These are phyloP conservation scores for Cercospora sp. DNA, from an alignment of 2,329 filamentous ascomycete species.

Conservation along the genomic window DNA sequence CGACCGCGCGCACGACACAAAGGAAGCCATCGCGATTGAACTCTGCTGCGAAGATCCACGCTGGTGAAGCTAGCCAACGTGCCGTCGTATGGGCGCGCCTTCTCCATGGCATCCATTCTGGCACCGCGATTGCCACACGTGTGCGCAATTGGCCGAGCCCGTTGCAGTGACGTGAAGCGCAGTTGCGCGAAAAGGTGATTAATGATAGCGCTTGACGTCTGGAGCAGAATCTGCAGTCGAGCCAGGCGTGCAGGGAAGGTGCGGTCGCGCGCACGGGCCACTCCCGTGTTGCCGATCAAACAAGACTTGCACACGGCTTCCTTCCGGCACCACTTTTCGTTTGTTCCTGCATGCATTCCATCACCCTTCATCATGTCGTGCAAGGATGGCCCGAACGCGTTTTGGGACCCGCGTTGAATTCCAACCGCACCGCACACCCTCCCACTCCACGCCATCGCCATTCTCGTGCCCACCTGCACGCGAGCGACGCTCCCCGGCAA, in stretches of 20 bases:
- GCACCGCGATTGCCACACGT: not conserved
- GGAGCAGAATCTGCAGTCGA: constrained; percentile 6
- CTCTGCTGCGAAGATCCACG: not conserved
- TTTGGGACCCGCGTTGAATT: not conserved
- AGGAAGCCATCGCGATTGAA: not conserved
- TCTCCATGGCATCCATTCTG: not conserved
- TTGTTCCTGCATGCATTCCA: constrained; percentile 15
- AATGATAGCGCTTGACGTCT: not conserved
- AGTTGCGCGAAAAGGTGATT: not conserved
- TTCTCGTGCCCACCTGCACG: not conserved
- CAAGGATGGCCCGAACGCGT: not conserved
- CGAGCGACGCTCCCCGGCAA: not conserved
- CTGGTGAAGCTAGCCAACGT: not conserved
- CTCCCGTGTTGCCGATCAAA: not conserved
- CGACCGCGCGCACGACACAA: not conserved
- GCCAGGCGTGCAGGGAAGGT: constrained; percentile 1
- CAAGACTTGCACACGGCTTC: not conserved
- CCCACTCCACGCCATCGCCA: not conserved
- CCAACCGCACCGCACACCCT: not conserved
- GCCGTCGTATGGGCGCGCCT: not conserved
- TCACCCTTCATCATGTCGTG: constrained; percentile 6
- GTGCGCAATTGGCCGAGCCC: not conserved
- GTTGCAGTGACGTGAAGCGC: not conserved
- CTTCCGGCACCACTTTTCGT: not conserved
- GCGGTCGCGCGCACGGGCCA: not conserved